A percentile compares a stretch with the other conserved stretches of the same genome.
phyloP scores from a whole-genome alignment of 106 monocot species.

The Chionographis japonica region DNA sequence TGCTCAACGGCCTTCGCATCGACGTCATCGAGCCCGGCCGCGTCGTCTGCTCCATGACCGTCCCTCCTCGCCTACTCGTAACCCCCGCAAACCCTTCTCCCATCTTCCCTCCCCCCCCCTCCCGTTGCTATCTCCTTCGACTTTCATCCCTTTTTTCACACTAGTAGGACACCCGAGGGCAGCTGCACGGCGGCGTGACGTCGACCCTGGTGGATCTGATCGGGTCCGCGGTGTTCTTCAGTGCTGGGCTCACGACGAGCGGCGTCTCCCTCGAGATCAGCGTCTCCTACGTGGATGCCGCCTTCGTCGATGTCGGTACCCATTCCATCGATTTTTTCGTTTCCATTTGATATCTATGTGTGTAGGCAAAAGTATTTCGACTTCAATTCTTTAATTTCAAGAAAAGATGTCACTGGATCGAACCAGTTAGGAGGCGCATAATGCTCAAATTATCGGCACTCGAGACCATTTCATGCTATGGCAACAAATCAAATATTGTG shows the following conservation, averaged over 20 bases:
- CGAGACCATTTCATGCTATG: no score
- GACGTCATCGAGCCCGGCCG: conserved; percentile 60
- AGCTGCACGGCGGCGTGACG: conserved; percentile 60
- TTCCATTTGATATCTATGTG: neutral
- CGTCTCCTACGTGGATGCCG: conserved; percentile 43
- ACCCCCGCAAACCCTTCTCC: conserved; percentile 14
- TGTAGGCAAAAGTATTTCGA: neutral
- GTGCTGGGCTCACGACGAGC: conserved; percentile 22
- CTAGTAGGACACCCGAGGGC: conserved; percentile 51
- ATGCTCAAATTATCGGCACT: no score
- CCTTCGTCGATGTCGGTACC: conserved; percentile 38
- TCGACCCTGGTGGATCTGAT: conserved; percentile 66
- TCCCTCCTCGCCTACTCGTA: conserved; percentile 60
- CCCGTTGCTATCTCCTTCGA: neutral
- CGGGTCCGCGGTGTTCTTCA: conserved; percentile 48
- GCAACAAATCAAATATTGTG: no score
- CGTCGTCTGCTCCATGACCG: conserved; percentile 72
- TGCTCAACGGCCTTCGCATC: conserved; percentile 54
- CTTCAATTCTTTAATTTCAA: no score
- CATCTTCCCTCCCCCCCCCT: neutral
- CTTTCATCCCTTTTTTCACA: neutral
- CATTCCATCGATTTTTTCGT: neutral
- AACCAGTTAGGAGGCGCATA: no score
- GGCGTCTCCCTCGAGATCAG: conserved; percentile 72
- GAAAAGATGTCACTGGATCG: no score